Percentiles rank a stretch among this genome's conserved stretches.
Conservation (phyloP, 2,329 filamentous ascomycete genomes). For the Aspergillus awamori region DNA sequence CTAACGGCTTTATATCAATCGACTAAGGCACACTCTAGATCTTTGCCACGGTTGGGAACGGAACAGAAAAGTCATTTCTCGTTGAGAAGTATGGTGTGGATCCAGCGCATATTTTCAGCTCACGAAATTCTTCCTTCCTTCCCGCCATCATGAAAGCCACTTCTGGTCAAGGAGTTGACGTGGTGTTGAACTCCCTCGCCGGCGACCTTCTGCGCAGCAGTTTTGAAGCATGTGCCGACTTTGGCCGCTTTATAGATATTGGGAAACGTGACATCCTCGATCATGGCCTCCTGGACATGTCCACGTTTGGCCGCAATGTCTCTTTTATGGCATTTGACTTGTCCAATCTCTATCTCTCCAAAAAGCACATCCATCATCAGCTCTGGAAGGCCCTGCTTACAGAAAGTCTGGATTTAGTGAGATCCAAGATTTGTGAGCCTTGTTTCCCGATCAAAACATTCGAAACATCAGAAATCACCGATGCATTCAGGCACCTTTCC, state of each 20-base stretch:
- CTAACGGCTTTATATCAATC: no score
- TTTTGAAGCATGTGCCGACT: constrained; percentile 9
- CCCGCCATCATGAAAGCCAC: constrained; percentile 4
- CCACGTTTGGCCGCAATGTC: not conserved
- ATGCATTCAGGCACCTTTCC: not conserved
- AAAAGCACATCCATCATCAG: constrained; percentile 19
- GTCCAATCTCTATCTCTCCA: constrained; percentile 4
- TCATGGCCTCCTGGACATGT: not conserved
- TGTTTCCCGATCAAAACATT: not conserved
- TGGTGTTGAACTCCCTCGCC: constrained; percentile 17
- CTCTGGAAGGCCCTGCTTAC: constrained; percentile 18
- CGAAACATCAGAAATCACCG: not conserved
- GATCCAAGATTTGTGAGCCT: not conserved
- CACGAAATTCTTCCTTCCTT: not conserved
- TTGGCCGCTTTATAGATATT: constrained; percentile 19
- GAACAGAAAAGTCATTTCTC: constrained; percentile 27
- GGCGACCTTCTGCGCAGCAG: constrained; percentile 16
- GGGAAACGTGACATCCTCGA: constrained; percentile 15
- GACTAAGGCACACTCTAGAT: constrained; percentile 10
- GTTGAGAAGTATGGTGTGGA: constrained; percentile 17
- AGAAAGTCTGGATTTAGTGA: not conserved
- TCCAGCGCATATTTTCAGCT: constrained; percentile 15
- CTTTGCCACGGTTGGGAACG: constrained; percentile 27
- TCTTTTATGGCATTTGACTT: constrained; percentile 14
- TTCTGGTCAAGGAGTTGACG: constrained; percentile 13